These are phyloP conservation scores for Antrodiella citrinella DNA, from an alignment of 768 basidiomycete species.

Conservation along the genomic window DNA sequence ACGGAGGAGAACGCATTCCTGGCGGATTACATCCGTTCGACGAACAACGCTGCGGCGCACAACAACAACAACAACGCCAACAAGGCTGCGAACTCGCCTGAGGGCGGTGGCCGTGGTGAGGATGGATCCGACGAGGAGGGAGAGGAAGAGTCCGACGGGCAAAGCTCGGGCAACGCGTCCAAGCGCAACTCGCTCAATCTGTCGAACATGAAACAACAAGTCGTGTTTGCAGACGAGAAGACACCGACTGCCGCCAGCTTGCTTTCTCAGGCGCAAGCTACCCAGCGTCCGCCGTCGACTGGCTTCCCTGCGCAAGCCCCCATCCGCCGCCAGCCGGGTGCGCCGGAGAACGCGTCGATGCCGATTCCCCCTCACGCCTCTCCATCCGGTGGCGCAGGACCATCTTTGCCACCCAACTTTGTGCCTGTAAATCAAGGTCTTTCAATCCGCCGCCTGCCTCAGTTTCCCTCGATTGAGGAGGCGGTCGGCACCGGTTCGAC, in stretches of 20 bases:
- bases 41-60: slow-evolving; percentile 79
- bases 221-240: slow-evolving; percentile 62
- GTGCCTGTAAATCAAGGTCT: slow-evolving; percentile 38
- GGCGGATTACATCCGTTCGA: slow-evolving; percentile 86
- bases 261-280: slow-evolving; percentile 69
- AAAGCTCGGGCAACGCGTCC: slow-evolving; percentile 50
- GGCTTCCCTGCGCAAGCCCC: slow-evolving; percentile 62
- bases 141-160: slow-evolving; percentile 77
- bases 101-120: slow-evolving; percentile 49
- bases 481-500: slow-evolving; percentile 68
- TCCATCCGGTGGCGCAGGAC: slow-evolving; percentile 30
- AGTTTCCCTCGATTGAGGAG: slow-evolving; percentile 84
- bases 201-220: slow-evolving; percentile 45
- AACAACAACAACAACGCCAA: slow-evolving; percentile 69
- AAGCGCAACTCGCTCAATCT: slow-evolving; percentile 71
- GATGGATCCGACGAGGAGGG: slow-evolving; percentile 80
- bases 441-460: slow-evolving; percentile 69
- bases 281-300: slow-evolving; percentile 48
- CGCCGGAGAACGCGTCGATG: slow-evolving; percentile 46
- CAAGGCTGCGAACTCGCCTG: slow-evolving; percentile 61
- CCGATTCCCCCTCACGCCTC: slow-evolving; percentile 3
- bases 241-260: slow-evolving; percentile 77
- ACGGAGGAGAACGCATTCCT: slow-evolving; percentile 87
- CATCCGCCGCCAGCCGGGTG: slow-evolving; percentile 58
- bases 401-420: slow-evolving; percentile 35